These are phyloP conservation scores for Penicillium silybi DNA, from an alignment of 495 filamentous ascomycete genomes.

Conservation along the genomic window DNA sequence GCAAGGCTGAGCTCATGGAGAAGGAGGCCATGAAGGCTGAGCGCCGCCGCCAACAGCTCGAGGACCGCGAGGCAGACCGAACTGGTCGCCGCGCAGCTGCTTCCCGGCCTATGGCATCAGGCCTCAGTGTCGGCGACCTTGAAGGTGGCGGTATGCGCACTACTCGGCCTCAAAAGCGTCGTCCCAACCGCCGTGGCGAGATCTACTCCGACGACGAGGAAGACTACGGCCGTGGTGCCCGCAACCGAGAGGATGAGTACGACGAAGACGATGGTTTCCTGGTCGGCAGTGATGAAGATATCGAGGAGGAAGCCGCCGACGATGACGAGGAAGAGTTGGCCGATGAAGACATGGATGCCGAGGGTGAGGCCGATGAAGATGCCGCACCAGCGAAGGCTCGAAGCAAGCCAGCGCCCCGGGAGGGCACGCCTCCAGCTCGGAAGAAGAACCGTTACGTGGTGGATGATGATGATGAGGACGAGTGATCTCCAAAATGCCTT, in stretches of 20 bases:
- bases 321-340: slow-evolving; percentile 47
- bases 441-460: slow-evolving; percentile 48
- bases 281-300: slow-evolving; percentile 69
- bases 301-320: slow-evolving; percentile 58
- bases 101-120: slow-evolving; percentile 45
- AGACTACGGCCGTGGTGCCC: slow-evolving; percentile 61
- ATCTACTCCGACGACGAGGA: slow-evolving; percentile 54
- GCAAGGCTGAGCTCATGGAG: slow-evolving; percentile 69
- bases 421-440: slow-evolving; percentile 35
- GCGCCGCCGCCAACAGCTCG: slow-evolving; percentile 63
- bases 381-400: slow-evolving; percentile 23
- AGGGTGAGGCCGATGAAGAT: slow-evolving; percentile 51
- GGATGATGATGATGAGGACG: slow-evolving; percentile 44
- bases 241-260: slow-evolving; percentile 73
- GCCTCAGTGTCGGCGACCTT: slow-evolving; percentile 68
- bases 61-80: slow-evolving; percentile 59
- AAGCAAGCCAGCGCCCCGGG: slow-evolving; percentile 18
- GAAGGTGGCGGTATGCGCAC: slow-evolving; percentile 59
- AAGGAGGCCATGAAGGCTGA: slow-evolving; percentile 65
- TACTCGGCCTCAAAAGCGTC: slow-evolving; percentile 39
- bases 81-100: slow-evolving; percentile 45
- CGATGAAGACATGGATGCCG: slow-evolving; percentile 50
- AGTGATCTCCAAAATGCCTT: slow-evolving; percentile 17
- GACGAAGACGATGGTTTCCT: slow-evolving; percentile 77
- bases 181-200: slow-evolving; percentile 47